Evolutionary conservation across 352 stramenopile species (phyloP).

Genomic region (Pythium chondricola): DNA sequence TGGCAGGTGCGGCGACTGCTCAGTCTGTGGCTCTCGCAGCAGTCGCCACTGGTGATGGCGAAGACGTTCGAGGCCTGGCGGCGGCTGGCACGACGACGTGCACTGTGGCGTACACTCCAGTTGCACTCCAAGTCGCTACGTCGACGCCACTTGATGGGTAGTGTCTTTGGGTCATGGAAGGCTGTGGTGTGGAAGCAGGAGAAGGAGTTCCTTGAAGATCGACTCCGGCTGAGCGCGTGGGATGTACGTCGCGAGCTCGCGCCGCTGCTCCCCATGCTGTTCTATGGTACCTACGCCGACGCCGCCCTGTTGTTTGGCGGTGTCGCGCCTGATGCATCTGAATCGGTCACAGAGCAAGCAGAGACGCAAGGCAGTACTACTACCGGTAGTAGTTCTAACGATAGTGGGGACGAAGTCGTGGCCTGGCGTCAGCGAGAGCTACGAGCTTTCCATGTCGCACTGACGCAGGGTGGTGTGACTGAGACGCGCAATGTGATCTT

Average conservation of each 20-base stretch:
- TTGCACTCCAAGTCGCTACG: slow-evolving; percentile 35
- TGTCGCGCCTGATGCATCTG: slow-evolving; percentile 15
- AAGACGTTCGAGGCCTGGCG: slow-evolving; percentile 42
- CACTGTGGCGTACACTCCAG: slow-evolving; percentile 39
- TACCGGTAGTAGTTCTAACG: not conserved
- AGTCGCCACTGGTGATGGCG: slow-evolving; percentile 23
- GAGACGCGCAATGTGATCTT: slow-evolving; percentile 50
- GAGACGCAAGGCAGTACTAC: not conserved
- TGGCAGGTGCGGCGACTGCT: slow-evolving; percentile 42
- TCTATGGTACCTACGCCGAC: slow-evolving; percentile 53
- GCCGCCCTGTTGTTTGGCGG: slow-evolving; percentile 52
- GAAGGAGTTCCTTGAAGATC: slow-evolving; percentile 52
- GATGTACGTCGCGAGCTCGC: slow-evolving; percentile 49
- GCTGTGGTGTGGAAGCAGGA: slow-evolving; percentile 54
- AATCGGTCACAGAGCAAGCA: slow-evolving; percentile 6
- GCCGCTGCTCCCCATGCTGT: slow-evolving; percentile 49
- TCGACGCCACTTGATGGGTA: slow-evolving; percentile 35
- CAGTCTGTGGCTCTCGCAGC: slow-evolving; percentile 39
- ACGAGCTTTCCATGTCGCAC: slow-evolving; percentile 35
- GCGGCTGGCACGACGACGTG: slow-evolving; percentile 34
- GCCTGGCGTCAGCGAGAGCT: slow-evolving; percentile 17
- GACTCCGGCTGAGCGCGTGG: slow-evolving; percentile 47
- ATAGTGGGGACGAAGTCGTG: not conserved
- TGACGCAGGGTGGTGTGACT: slow-evolving; percentile 41
- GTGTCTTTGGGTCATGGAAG: slow-evolving; percentile 54